These are phyloP conservation scores for Lachnellula occidentalis DNA, from an alignment of 2,329 filamentous ascomycete genomes.

Conservation along the genomic window DNA sequence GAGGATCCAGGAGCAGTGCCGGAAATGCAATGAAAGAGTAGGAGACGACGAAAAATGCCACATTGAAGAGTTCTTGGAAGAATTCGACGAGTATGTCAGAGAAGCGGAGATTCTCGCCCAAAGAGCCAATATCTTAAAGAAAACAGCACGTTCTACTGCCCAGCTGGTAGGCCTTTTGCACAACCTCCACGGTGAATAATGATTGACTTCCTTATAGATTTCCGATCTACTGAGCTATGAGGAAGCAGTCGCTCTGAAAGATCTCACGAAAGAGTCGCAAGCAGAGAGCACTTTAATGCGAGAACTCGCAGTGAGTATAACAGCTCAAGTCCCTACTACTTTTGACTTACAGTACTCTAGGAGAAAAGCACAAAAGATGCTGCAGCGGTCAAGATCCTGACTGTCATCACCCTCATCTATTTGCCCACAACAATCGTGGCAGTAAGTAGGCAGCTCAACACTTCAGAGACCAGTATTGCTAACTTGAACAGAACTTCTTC, in stretches of 20 bases:
- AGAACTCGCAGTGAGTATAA: slow-evolving; percentile 13
- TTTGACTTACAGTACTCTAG: slow-evolving; percentile 3
- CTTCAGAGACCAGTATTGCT: background rate
- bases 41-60: background rate
- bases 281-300: slow-evolving; percentile 16
- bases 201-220: slow-evolving; percentile 1
- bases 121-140: slow-evolving; percentile 10
- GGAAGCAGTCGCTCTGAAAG: slow-evolving; percentile 14
- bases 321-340: background rate
- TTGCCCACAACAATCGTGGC: slow-evolving; percentile 22
- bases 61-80: slow-evolving; percentile 3
- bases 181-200: too few relatives aligned
- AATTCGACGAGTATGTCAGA: slow-evolving; percentile 15
- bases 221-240: slow-evolving; percentile 19
- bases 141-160: slow-evolving; percentile 12
- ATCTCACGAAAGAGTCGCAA: slow-evolving; percentile 11
- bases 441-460: slow-evolving; percentile 5
- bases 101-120: slow-evolving; percentile 13
- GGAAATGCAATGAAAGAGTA: background rate
- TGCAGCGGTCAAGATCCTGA: slow-evolving; percentile 24
- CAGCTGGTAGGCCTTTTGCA: slow-evolving; percentile 12
- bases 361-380: slow-evolving; percentile 21
- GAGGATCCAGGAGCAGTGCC: slow-evolving; percentile 4
- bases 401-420: slow-evolving; percentile 23
- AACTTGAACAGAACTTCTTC: slow-evolving; percentile 18